Percentiles rank a stretch among this genome's conserved stretches.
These are phyloP conservation scores for Brettanomyces bruxellensis DNA, from an alignment of 805 yeast species.

Conservation along the genomic window DNA sequence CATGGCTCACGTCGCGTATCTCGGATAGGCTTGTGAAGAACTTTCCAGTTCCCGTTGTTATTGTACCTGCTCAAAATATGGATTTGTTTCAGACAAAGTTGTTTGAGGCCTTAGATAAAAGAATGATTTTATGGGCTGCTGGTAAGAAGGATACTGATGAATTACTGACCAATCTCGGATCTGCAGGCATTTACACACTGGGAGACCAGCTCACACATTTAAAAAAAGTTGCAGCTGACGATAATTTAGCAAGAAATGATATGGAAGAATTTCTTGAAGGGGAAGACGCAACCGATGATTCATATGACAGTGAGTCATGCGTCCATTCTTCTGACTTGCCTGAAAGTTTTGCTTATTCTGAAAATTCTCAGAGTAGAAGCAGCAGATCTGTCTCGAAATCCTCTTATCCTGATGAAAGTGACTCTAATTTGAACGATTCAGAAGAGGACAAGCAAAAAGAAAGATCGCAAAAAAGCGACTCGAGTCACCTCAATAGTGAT, in stretches of 20 bases:
- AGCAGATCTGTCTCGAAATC: not conserved
- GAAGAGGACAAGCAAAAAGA: constrained; percentile 6
- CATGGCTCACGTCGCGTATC: constrained; percentile 55
- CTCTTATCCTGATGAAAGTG: not conserved
- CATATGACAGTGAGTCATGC: not conserved
- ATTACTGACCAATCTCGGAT: constrained; percentile 14
- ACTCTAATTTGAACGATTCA: constrained; percentile 3
- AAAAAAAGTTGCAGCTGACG: constrained; percentile 7
- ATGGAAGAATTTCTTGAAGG: constrained; percentile 4
- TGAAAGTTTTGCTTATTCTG: too few species aligned
- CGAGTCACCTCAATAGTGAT: not conserved
- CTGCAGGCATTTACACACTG: constrained; percentile 18
- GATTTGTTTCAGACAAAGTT: constrained; percentile 38
- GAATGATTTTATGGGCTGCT: constrained; percentile 8
- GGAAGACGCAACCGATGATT: constrained; percentile 1
- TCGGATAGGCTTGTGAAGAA: constrained; percentile 58
- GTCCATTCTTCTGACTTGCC: not conserved
- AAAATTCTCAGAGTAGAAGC: too few species aligned
- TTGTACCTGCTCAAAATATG: constrained; percentile 56
- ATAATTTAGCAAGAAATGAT: constrained; percentile 6
- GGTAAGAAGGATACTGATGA: constrained; percentile 10
- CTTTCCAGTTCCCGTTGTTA: constrained; percentile 57
- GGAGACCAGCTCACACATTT: constrained; percentile 17
- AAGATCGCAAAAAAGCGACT: not conserved
- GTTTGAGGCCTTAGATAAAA: constrained; percentile 25